Evolutionary conservation across 768 basidiomycete species (phyloP).

Genomic region (Trametes elegans): DNA sequence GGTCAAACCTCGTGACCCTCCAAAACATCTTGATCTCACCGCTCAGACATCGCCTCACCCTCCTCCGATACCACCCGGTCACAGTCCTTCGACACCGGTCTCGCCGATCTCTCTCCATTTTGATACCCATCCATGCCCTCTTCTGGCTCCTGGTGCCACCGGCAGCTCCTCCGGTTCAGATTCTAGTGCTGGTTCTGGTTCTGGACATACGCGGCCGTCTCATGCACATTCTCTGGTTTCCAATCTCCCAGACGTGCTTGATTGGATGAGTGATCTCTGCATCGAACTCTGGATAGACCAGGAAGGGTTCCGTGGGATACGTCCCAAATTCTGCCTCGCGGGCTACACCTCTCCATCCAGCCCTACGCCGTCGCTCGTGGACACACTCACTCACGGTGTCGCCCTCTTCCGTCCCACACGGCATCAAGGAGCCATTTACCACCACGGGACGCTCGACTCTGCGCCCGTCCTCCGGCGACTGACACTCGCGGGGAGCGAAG

Average conservation of each 20-base stretch:
- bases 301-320: slow-evolving; percentile 71
- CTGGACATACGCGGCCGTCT: not conserved
- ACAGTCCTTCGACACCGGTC: not conserved
- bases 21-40: not conserved
- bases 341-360: slow-evolving; percentile 44
- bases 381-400: slow-evolving; percentile 42
- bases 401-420: slow-evolving; percentile 65
- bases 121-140: not conserved
- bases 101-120: not conserved
- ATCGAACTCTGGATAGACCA: slow-evolving; percentile 79
- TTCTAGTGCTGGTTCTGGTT: not conserved
- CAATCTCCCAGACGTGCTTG: slow-evolving; percentile 37
- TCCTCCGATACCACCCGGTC: not conserved
- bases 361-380: slow-evolving; percentile 21
- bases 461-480: slow-evolving; percentile 70
- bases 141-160: not conserved
- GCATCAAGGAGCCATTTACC: slow-evolving; percentile 63
- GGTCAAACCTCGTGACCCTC: not conserved
- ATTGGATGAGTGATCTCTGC: slow-evolving; percentile 52
- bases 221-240: not conserved
- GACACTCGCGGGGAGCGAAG: slow-evolving; percentile 63
- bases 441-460: slow-evolving; percentile 57
- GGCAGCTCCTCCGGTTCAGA: not conserved
- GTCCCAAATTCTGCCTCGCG: slow-evolving; percentile 57
- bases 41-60: not conserved